A percentile compares a stretch with the other conserved stretches of the same genome.
Conservation (phyloP, 768 basidiomycete genomes). For the Termitomyces eurrhizus region DNA sequence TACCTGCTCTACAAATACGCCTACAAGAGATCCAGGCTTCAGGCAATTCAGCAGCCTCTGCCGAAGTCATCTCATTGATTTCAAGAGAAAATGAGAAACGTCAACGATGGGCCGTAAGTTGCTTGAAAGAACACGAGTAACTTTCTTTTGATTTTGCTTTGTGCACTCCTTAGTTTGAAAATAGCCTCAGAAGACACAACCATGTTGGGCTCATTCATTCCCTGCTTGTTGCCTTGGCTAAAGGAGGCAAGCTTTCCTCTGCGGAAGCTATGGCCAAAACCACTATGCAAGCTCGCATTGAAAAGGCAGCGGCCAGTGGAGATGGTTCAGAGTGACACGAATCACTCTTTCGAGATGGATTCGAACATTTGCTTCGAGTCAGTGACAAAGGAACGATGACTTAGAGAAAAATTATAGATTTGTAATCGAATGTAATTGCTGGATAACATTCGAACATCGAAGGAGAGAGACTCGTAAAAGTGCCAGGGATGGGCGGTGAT, state of each 20-base stretch:
- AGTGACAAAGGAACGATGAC: background rate
- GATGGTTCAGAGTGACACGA: constrained; percentile 34
- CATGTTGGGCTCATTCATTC: constrained; percentile 80
- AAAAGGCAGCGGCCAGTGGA: constrained; percentile 39
- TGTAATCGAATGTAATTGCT: background rate
- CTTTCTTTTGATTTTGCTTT: background rate
- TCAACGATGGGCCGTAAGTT: constrained; percentile 76
- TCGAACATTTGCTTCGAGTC: background rate
- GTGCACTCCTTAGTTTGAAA: constrained; percentile 64
- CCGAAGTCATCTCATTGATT: constrained; percentile 53
- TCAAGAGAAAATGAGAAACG: constrained; percentile 71
- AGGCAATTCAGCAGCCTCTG: constrained; percentile 39
- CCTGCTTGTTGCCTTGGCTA: constrained; percentile 69
- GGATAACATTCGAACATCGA: background rate
- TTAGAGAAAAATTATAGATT: background rate
- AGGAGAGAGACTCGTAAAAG: background rate
- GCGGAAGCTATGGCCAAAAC: constrained; percentile 45
- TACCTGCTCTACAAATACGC: constrained; percentile 63
- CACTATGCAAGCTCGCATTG: constrained; percentile 42
- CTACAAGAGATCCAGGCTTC: constrained; percentile 44
- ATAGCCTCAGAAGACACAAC: constrained; percentile 82
- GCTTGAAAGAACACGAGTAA: background rate
- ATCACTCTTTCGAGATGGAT: background rate
- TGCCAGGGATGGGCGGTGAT: background rate
- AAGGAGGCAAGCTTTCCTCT: constrained; percentile 55